Conservation (phyloP, 2,329 filamentous ascomycete species). For the Aspergillus felis region DNA sequence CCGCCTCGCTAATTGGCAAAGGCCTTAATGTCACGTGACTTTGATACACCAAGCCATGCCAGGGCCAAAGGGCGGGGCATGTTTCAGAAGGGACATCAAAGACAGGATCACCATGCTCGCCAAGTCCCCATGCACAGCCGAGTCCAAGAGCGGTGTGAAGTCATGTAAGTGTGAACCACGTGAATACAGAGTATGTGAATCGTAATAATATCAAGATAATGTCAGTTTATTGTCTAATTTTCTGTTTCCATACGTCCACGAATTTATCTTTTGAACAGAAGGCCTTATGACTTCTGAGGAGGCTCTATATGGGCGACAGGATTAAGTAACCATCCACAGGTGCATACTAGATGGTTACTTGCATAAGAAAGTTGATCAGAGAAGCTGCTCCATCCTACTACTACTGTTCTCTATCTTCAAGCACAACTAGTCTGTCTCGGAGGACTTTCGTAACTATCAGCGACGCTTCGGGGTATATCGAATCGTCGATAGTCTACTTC, state of each 20-base stretch:
- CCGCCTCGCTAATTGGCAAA: background rate
- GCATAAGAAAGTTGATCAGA: too few relatives aligned
- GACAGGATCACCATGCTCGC: constrained; percentile 6
- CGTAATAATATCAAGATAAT: background rate
- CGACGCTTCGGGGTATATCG: background rate
- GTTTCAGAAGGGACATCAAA: constrained; percentile 3
- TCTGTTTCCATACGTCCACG: background rate
- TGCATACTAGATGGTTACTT: background rate
- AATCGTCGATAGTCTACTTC: background rate
- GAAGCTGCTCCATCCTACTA: background rate
- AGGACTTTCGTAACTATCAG: background rate
- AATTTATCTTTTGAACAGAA: too few relatives aligned
- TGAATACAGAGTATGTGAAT: background rate
- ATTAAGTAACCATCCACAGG: too few relatives aligned
- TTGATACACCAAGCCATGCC: background rate
- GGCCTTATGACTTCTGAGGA: background rate
- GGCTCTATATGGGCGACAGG: too few relatives aligned
- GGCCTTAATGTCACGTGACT: constrained; percentile 4
- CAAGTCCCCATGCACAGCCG: background rate
- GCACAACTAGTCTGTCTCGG: background rate
- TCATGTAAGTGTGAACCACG: background rate
- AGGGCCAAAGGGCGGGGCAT: constrained; percentile 1
- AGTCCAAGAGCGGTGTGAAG: constrained; percentile 6
- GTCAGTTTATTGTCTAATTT: background rate
- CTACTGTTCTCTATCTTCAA: background rate